Percentiles rank a stretch among this genome's conserved stretches.
These are phyloP conservation scores for Colletotrichum camelliae DNA, from an alignment of 2,329 filamentous ascomycete genomes.

Conservation along the genomic window DNA sequence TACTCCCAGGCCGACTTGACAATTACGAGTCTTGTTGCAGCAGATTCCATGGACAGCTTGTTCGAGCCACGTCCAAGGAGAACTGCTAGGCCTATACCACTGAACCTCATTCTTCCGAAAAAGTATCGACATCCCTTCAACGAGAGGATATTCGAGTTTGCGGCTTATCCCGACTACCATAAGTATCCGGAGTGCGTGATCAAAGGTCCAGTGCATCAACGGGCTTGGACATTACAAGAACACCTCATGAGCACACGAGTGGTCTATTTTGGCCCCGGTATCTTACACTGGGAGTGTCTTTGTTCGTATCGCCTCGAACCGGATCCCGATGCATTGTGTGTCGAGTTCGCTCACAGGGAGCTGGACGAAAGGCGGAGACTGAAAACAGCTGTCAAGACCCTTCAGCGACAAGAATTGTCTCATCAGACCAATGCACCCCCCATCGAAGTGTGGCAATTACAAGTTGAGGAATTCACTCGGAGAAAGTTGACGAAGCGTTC, in stretches of 20 bases:
- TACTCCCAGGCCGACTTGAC: not conserved
- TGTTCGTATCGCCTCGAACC: fast-evolving
- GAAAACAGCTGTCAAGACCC: not conserved
- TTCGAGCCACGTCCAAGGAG: fast-evolving
- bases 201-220: not conserved
- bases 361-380: not conserved
- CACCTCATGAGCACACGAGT: not conserved
- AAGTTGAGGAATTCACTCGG: not conserved
- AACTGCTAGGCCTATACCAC: not conserved
- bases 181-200: no score
- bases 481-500: not conserved
- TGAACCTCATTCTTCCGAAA: not conserved
- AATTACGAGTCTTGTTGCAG: not conserved
- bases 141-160: not conserved
- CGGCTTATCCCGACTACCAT: not conserved
- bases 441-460: not conserved
- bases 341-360: not conserved
- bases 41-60: not conserved
- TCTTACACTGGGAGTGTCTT: not conserved
- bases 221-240: not conserved
- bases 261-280: not conserved
- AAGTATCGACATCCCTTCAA: not conserved
- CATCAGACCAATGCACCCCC: fast-evolving
- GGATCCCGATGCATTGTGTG: not conserved
- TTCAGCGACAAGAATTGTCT: fast-evolving